Evolutionary conservation across 345 rosid genomes (phyloP), one percentile per base, ranked within the genome.

Genomic region (Eutrema japonicum): DNA sequence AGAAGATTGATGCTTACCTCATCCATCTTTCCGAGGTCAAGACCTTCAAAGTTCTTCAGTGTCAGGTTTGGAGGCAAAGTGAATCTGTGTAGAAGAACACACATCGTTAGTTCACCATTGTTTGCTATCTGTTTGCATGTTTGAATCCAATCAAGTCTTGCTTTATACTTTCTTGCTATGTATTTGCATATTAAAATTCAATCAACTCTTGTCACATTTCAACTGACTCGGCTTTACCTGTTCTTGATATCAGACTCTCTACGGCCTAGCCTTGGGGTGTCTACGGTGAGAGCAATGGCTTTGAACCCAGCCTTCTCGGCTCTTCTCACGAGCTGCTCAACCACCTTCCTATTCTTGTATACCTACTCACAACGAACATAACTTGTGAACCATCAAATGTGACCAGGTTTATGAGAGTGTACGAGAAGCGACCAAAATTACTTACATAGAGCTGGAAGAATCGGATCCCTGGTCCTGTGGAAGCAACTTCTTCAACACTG

Each of bases 271-370:
- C 89, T 83, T 43, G 97, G 97, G 60, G 90, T 85, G 68, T 91
- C 95, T 29, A 91, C 97, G 41, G 97, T 91, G 37, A 91, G 97
- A 65, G 87, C 97, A 81, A 91, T 87, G 16, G 97, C 97, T 87
- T 85, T 88, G 82, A 85, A 91, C 7, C 97, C 97, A 48, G 92
- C 94, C 65, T 83, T 85, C 55, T 91, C 97, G 6, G 97, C 97
- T 83, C 95, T 84, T 70, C 85, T 82, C 64, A 91, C 97, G 8
- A 91, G 85, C 69, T 87, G 95, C 11, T 87, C 92, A 66, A 87
- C 92, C 46, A 88, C 89, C 51, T 88, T 80, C 85, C 95, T 85
- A 78, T 89, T 80, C 79, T 74, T 91, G 73, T 82, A 85, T 10
- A 88, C 89, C 97, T 91, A 46, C 22, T 38, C 66, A 52, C 11